Conservation (phyloP, 805 yeast species). For the Maudiozyma pseudohumilis region DNA sequence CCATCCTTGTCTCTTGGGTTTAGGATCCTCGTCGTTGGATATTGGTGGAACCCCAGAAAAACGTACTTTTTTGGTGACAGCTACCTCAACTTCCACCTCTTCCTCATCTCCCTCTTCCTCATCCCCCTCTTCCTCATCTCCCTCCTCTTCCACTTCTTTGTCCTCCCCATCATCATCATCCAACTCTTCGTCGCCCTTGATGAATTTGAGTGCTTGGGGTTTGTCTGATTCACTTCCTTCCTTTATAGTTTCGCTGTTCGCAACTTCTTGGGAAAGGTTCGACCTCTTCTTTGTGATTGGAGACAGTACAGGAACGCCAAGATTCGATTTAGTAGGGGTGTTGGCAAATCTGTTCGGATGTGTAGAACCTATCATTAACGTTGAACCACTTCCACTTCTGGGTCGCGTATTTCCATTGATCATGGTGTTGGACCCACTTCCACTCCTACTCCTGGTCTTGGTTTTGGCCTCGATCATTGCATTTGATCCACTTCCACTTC, state of each 20-base stretch:
- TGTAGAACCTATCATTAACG: neutral
- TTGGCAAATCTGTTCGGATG: neutral
- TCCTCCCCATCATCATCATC: neutral
- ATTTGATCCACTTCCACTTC: too few species aligned
- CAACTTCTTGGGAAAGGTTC: neutral
- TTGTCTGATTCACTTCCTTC: neutral
- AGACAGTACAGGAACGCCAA: neutral
- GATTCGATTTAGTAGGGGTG: neutral
- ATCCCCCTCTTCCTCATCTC: neutral
- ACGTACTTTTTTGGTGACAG: constrained; percentile 23
- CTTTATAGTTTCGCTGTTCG: neutral
- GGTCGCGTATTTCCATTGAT: neutral
- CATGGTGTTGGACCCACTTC: too few species aligned
- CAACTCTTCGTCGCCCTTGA: neutral
- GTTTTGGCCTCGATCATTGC: too few species aligned
- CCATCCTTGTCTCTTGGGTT: constrained; percentile 30
- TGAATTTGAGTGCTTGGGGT: constrained; percentile 2
- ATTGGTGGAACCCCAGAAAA: constrained; percentile 31
- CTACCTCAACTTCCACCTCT: neutral
- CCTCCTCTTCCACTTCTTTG: neutral
- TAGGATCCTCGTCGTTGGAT: constrained; percentile 22
- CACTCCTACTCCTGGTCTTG: too few species aligned
- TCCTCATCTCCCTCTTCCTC: neutral
- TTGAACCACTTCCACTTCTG: constrained; percentile 2
- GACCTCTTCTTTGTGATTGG: neutral